Evolutionary conservation across 345 rosid genomes (phyloP), one percentile per base, ranked within the genome.

Genomic region (Pelargonium nanum): DNA sequence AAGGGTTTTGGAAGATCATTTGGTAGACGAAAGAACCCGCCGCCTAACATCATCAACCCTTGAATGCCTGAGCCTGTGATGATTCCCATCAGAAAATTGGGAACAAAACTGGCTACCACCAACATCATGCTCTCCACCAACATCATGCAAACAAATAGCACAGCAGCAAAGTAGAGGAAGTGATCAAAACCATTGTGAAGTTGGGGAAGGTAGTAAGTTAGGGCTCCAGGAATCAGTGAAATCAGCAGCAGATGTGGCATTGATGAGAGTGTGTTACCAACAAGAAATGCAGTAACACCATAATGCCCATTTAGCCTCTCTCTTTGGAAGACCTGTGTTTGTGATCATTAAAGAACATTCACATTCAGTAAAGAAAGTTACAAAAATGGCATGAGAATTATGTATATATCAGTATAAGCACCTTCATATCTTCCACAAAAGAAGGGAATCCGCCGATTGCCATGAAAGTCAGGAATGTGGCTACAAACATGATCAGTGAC

Each of bases 91-190:
- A 92, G 91, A 77, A 89, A 92, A 81, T 92, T 92, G 26, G 98
- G 98, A 64, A 89, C 84, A 26, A 92, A 63, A 26, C 96, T 87
- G 61, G 98, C 95, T 19, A 92, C 85, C 21, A 86, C 89, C 98
- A 92, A 89, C 98, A 92, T 92, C 86, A 89, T 65, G 84, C 98
- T 92, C 81, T 92, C 98, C 1, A 92, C 98, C 6, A 92, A 93
- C 0, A 93, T 83, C 65, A 92, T 91, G 71, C 98, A 81, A 6
- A 91, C 86, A 23, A 89, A 34, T 89, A 97, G 75, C 89, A 83
- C 57, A 92, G 76, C n/a, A 87, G n/a, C 95, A 60, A 85, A 85
- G 84, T 83, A 92, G 26, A 89, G 51, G 61, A 87, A 92, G 70
- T 84, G 97, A 20, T 65, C 54, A 34, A 92, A 85, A 30, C 98